phyloP scores from a whole-genome alignment of 495 filamentous ascomycete species.

The Xylaria venustula region DNA sequence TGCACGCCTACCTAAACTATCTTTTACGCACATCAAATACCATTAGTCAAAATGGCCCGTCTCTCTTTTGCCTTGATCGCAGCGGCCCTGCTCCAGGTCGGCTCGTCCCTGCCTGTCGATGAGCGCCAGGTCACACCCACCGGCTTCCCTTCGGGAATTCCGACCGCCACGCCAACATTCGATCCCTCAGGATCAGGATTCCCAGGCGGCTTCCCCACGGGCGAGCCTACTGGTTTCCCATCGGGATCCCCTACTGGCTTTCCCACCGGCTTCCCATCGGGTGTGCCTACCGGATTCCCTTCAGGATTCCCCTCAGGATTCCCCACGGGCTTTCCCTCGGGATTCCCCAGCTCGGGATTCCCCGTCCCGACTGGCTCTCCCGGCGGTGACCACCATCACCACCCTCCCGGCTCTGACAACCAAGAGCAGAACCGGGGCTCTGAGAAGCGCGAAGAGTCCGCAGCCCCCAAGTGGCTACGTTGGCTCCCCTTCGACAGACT shows the following conservation, averaged over 20 bases:
- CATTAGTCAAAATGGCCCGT: conserved; percentile 5
- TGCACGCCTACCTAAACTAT: neutral
- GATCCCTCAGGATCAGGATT: neutral
- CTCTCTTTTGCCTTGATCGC: conserved; percentile 3
- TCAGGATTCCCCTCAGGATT: neutral
- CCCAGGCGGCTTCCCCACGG: neutral
- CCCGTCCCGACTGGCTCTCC: neutral
- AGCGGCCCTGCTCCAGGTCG: conserved; percentile 1
- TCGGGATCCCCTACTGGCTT: neutral
- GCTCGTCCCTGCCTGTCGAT: conserved; percentile 2
- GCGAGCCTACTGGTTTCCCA: neutral
- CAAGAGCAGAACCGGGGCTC: neutral
- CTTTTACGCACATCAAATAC: neutral
- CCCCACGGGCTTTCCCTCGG: neutral
- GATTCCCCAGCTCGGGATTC: neutral
- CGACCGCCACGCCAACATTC: neutral
- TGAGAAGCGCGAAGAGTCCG: neutral
- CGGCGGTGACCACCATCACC: neutral
- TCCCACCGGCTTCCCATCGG: neutral
- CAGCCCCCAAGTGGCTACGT: conserved; percentile 7
- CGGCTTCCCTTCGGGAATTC: neutral
- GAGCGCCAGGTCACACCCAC: neutral
- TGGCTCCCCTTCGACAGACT: conserved; percentile 13
- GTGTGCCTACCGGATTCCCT: neutral
- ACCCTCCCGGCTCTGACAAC: neutral